Conservation (phyloP, 805 yeast species). For the Yarrowia sp. region DNA sequence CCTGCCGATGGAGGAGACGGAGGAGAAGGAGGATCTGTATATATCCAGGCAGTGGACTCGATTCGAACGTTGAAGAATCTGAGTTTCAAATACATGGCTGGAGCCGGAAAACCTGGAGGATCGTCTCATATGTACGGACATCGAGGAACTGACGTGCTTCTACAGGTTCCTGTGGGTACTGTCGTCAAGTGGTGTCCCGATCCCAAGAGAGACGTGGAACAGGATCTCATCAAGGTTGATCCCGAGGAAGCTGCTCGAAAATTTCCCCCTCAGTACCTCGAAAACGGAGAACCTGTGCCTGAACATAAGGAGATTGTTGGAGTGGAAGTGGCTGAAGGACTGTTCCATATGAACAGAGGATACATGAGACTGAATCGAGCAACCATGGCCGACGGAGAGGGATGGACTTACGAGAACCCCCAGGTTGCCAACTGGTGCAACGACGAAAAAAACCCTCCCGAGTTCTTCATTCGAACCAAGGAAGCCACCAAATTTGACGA, state of each 20-base stretch:
- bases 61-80: conserved; percentile 74
- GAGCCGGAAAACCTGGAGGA: conserved; percentile 73
- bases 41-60: conserved; percentile 79
- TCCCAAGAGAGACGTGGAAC: conserved; percentile 52
- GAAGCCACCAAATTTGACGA: conserved; percentile 72
- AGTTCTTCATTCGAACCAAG: conserved; percentile 70
- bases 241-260: conserved; percentile 21
- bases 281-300: conserved; percentile 41
- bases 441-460: conserved; percentile 44
- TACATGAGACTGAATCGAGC: conserved; percentile 65
- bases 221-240: conserved; percentile 43
- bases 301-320: conserved; percentile 40
- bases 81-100: conserved; percentile 71
- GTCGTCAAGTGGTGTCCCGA: conserved; percentile 83
- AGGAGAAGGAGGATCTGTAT: conserved; percentile 88
- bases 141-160: conserved; percentile 75
- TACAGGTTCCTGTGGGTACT: conserved; percentile 93
- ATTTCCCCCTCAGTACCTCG: conserved; percentile 40
- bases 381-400: conserved; percentile 72
- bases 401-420: conserved; percentile 85
- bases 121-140: conserved; percentile 85
- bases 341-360: conserved; percentile 40
- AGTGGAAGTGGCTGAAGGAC: conserved; percentile 45
- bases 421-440: conserved; percentile 57
- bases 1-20: conserved; percentile 99